Base-by-base conservation (phyloP, 164 flowering plant species). In the Echeveria elegans region DNA sequence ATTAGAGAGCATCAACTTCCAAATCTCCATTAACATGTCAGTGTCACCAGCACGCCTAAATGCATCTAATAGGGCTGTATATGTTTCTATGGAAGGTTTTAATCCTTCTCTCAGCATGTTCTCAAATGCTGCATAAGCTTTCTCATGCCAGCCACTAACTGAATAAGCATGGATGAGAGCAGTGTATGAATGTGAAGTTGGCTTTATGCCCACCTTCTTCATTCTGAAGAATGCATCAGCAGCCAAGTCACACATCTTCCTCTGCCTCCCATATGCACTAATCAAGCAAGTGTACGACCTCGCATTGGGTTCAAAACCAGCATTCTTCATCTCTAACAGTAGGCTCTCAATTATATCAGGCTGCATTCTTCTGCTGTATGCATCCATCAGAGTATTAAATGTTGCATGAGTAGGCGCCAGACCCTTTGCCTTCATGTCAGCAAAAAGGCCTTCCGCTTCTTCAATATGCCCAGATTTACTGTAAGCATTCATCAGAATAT, bases 141-240 rank as follows among this genome's bases (percentile, higher is more conserved):
- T 90, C 72, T 86, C 88, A 72, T 89, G 97, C 96, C 92, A 88
- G 19, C 89, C 89, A 70, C 76, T 66, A 6, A 90, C 71, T 14
- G 98, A 84, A 79, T 86, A 93, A 21, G 98, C 94, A 76, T 90
- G 96, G 62, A 93, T 84, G 31, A 93, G 88, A 68, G 94, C 92
- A 41, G 97, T 93, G 66, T 85, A 90, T 4, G 96, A 86, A 79
- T 88, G 88, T 14, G 92, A 83, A 65, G 82, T 84, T 5, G 98
- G 96, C 70, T 72, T 78, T 69, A 93, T 79, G 68, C 96, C 88
- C 56, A 68, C 77, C 76, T 80, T 85, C 78, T 76, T 93, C 98
- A 90, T 93, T 79, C 81, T 85, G 77, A 83, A 80, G 70, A 90
- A 93, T 32, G 90, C 96, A 82, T 87, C 81, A 18, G 88, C 89